Base-by-base conservation (phyloP, 257 asterid genomes). In the Eucommia ulmoides region DNA sequence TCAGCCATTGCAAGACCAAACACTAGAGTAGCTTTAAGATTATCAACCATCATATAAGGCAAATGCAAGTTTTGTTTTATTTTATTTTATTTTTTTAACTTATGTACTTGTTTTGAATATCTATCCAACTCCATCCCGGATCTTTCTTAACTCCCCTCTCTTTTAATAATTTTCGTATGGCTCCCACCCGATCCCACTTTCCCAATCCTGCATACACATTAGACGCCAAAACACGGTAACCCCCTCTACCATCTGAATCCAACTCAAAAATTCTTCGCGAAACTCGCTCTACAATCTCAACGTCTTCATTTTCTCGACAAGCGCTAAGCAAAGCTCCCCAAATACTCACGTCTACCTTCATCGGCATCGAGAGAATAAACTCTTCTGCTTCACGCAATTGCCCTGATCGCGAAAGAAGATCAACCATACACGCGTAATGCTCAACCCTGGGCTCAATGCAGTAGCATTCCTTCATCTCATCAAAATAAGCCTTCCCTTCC, bases 301-400 rank as follows among this genome's bases (percentile, higher is more conserved):
- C 45, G 55, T 83, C 82, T 50, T 74, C 91, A 52, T 67, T 64
- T 45, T 80, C 65, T 67, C 79, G 69, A 51, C 84, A 77, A 52
- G 89, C 93, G 67, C 96, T 82, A 18, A 87, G 91, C 41, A 87
- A 65, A 45, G 69, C 60, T 54, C 94, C 93, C 94, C 97, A 88
- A 59, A 83, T 76, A 63, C 80, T 78, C 49, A 80, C 91, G 66
- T 81, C 94, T 3, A 94, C 80, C 62, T 75, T 65, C 54, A 74
- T 17, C 2, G 94, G 94, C 94, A 87, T 83, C 12, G 84, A 76
- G 44, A 63, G 29, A 26, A 88, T 77, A 45, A 83, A 77, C 29
- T 79, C 67, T 68, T 88, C 95, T 56, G 93, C 95, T 73, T 83
- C 92, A 49, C 56, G 35, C 59, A 79, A 56, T 49, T 56, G 74